A percentile compares a stretch with the other conserved stretches of the same genome.
Evolutionary conservation across 768 basidiomycete genomes (phyloP).

Genomic region (Pulveroboletus ravenelii): DNA sequence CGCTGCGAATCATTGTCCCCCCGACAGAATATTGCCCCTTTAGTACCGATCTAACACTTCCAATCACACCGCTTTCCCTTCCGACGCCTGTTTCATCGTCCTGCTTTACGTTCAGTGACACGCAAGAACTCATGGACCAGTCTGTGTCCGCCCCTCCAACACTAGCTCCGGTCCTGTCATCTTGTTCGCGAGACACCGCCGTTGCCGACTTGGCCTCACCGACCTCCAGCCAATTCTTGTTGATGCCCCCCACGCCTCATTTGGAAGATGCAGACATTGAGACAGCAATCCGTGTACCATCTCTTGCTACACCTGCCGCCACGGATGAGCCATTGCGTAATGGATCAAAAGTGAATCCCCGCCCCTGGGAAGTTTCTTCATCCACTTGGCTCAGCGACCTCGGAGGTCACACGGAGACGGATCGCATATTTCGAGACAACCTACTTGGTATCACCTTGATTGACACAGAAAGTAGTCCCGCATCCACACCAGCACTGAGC

Average conservation of each 20-base stretch:
- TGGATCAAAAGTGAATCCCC: constrained; percentile 14
- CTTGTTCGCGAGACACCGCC: constrained; percentile 4
- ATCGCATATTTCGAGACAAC: constrained; percentile 28
- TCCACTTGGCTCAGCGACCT: constrained; percentile 32
- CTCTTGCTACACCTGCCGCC: constrained; percentile 7
- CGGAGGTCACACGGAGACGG: constrained; percentile 29
- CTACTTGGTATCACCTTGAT: constrained; percentile 9
- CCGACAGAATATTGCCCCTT: constrained; percentile 33
- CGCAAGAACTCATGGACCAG: constrained; percentile 10
- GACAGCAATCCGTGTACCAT: constrained; percentile 9
- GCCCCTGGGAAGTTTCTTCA: constrained; percentile 17
- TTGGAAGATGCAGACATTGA: constrained; percentile 7
- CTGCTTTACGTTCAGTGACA: constrained; percentile 22
- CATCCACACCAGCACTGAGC: constrained; percentile 23
- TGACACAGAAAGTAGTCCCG: constrained; percentile 19
- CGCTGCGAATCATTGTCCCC: constrained; percentile 30
- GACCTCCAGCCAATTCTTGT: constrained; percentile 24
- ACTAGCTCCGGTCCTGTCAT: constrained; percentile 2
- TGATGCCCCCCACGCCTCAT: constrained; percentile 25
- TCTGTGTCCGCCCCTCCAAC: constrained; percentile 6
- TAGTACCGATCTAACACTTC: constrained; percentile 29
- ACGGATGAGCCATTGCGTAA: constrained; percentile 1
- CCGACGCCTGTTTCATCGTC: constrained; percentile 24
- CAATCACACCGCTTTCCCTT: constrained; percentile 25
- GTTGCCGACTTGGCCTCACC: constrained; percentile 22